phyloP scores from a whole-genome alignment of 1,139 yeast genomes.

The Trichomonascaceae sp. region DNA sequence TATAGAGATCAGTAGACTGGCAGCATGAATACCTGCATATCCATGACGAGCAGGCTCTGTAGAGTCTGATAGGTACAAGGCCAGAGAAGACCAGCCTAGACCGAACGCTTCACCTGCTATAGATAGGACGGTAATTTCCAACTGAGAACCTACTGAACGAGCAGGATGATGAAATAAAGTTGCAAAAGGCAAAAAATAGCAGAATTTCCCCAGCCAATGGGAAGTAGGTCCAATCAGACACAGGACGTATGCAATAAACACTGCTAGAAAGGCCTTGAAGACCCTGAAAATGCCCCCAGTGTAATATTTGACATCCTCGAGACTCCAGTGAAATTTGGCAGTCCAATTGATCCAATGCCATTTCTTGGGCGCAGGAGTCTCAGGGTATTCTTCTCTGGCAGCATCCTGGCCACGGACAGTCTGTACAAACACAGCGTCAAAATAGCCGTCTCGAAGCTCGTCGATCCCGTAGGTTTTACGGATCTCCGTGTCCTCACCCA shows the following conservation, averaged over 20 bases:
- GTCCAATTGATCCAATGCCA: neutral
- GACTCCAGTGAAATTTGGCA: neutral
- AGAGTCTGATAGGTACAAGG: slow-evolving; percentile 38
- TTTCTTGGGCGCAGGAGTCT: neutral
- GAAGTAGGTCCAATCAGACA: slow-evolving; percentile 38
- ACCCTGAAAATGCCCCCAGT: neutral
- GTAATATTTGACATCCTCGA: neutral
- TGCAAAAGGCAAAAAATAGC: slow-evolving; percentile 39
- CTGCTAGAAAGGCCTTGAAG: slow-evolving; percentile 34
- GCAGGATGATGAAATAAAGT: slow-evolving; percentile 43
- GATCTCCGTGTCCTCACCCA: slow-evolving; percentile 24
- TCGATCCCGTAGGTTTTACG: slow-evolving; percentile 35
- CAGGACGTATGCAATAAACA: slow-evolving; percentile 35
- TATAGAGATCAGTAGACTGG: slow-evolving; percentile 37
- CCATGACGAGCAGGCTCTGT: slow-evolving; percentile 38
- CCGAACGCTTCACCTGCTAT: slow-evolving; percentile 44
- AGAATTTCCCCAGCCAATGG: slow-evolving; percentile 38
- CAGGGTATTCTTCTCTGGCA: slow-evolving; percentile 11
- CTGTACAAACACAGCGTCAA: slow-evolving; percentile 42
- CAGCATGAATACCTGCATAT: slow-evolving; percentile 44
- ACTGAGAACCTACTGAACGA: slow-evolving; percentile 42
- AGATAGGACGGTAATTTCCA: slow-evolving; percentile 41
- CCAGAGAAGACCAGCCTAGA: slow-evolving; percentile 41
- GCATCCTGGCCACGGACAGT: slow-evolving; percentile 23
- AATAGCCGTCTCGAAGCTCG: slow-evolving; percentile 42